Evolutionary conservation across 2,329 filamentous ascomycete species (phyloP), one percentile per base, ranked within the genome.

Genomic region (Pseudocercospora fijiensis): DNA sequence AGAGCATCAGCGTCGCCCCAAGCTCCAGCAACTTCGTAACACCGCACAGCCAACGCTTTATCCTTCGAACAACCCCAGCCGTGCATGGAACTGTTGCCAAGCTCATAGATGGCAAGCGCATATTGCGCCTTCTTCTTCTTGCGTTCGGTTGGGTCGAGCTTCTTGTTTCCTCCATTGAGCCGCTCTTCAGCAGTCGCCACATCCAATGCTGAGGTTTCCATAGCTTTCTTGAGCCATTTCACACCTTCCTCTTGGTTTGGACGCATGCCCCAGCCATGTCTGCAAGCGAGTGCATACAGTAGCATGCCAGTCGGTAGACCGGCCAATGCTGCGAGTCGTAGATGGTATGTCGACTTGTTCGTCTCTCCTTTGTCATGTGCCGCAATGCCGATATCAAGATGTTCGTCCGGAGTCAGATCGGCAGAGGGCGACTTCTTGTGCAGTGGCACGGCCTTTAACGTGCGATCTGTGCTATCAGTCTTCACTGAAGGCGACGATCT

Each of bases 251-350:
- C 85, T 73, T 92, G 92, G 76, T 96, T 97, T 7, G 92, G 86
- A 9, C 93, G 88, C 91, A 98, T 97, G 18, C 95, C 95, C 95
- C 95, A 99, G 56, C 95, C 95, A 75, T 99, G 95, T 57, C 95
- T 86, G 74, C 94, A 98, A 10, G 95, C 95, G 37, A 99, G 84
- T 4, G 94, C 95, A 76, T 97, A 99, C 30, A 98, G 83, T 11
- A 99, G 85, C 95, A 99, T 99, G 22, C 90, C 95, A 0, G 94
- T 96, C 0, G 95, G 91, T 63, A 96, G 86, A 53, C 92, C 91
- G 62, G 91, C 88, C 71, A 88, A 88, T 0, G 95, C 94, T 3
- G 95, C 95, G 64, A 96, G 86, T 33, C 95, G 90, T 51, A 99
- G 84, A 75, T 99, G 95, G 74, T 98, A 99, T 0, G 95, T 98